Evolutionary conservation across 352 stramenopile genomes (phyloP).

Genomic region (Thraustotheca clavata): DNA sequence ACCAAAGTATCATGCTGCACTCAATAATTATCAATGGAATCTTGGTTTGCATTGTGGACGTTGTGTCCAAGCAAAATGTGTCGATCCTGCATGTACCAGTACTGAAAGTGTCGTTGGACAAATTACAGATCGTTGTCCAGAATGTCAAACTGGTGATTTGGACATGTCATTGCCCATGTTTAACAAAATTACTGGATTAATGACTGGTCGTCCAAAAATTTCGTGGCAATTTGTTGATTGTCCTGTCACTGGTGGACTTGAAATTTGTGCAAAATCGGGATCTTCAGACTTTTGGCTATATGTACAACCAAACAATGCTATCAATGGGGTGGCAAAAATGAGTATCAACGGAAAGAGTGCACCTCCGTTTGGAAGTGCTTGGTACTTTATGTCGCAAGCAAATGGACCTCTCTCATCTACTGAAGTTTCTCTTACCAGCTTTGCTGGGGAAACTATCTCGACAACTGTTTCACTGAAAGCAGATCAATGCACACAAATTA

Average conservation of each 20-base stretch:
- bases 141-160: slow-evolving; percentile 57
- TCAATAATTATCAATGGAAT: slow-evolving; percentile 63
- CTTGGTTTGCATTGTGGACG: slow-evolving; percentile 46
- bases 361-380: slow-evolving; percentile 30
- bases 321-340: slow-evolving; percentile 40
- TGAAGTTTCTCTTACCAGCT: slow-evolving; percentile 29
- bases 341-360: slow-evolving; percentile 38
- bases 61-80: slow-evolving; percentile 54
- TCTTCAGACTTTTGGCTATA: slow-evolving; percentile 56
- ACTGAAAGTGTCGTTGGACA: slow-evolving; percentile 38
- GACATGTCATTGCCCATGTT: slow-evolving; percentile 59
- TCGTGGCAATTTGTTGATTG: slow-evolving; percentile 53
- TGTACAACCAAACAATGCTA: slow-evolving; percentile 51
- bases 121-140: slow-evolving; percentile 61
- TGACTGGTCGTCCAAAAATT: slow-evolving; percentile 37
- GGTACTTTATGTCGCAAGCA: slow-evolving; percentile 30
- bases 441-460: slow-evolving; percentile 27
- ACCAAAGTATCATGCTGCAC: slow-evolving; percentile 42
- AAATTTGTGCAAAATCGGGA: slow-evolving; percentile 61
- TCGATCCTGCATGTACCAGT: slow-evolving; percentile 38
- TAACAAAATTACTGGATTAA: slow-evolving; percentile 44
- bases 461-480: slow-evolving; percentile 26
- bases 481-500: slow-evolving; percentile 29
- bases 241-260: slow-evolving; percentile 42
- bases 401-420: slow-evolving; percentile 23